Evolutionary conservation across 768 basidiomycete species (phyloP), one percentile per base, ranked within the genome.

Genomic region (Tulasnella calospora): DNA sequence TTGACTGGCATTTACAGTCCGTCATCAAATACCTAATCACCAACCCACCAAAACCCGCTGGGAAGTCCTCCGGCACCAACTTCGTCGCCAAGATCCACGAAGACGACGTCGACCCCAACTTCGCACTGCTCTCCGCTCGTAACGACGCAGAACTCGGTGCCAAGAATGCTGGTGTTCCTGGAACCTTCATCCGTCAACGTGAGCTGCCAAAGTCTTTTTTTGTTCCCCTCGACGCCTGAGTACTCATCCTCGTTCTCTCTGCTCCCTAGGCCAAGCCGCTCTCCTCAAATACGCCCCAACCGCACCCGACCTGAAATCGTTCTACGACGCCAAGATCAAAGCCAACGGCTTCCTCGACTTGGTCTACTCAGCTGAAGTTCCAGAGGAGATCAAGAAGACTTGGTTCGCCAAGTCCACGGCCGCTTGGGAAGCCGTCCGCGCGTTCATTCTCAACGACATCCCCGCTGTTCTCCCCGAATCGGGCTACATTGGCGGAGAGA

Each of bases 31-130:
- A 86, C 80, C 84, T 89, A 61, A 82, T 86, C 51, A 80, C 83
- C 73, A 83, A 87, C 77, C 85, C 87, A 8, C 83, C 86, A 23
- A 83, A 80, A 78, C 79, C 83, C n/a, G 83, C 84, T 13, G 82
- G 83, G 7, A 85, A 86, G 21, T 30, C 80, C 9, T 81, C 83
- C 23, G 81, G 86, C n/a, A 79, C 78, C n/a, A 78, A 82, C 44
- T 78, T 85, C 74, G 84, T 87, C 79, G 82, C 82, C 47, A 85
- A 81, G 75, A 81, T 89, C 35, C 88, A 89, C 81, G 85, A 86
- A 41, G 86, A 87, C 46, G 84, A 82, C 47, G 82, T 86, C 73
- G 88, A 89, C 81, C 88, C 88, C 74, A 90, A 90, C 85, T 87
- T 89, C 80, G 84, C 86, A n/a, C 71, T 87, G 36, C 78, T 87